Evolutionary conservation across 305 asterid species (phyloP), one percentile per base, ranked within the genome.

Genomic region (Monarda citriodora): DNA sequence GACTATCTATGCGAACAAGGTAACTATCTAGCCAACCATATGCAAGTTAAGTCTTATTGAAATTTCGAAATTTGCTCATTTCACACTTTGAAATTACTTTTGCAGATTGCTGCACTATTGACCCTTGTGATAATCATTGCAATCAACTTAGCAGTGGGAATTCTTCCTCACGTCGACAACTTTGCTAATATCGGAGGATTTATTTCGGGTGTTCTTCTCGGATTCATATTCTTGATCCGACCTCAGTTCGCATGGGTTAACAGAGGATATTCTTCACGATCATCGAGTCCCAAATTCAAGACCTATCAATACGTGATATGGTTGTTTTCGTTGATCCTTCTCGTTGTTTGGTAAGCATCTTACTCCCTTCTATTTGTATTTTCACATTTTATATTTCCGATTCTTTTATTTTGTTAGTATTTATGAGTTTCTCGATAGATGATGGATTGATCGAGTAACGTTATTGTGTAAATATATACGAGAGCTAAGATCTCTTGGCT

Each of bases 1-100:
- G 90, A 72, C 83, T 47, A 82, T 82, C 22, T 82, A 82, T 29
- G 78, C 82, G 23, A 72, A 82, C 76, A 82, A 82, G 83, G 89
- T 82, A 69, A 58, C 45, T 29, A 37, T 63, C 18, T 51, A 14
- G 21, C 51, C 61, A 23, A 40, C 56, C 3, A 20, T 40, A 34
- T 34, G 38, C 38, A 37, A 49, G 34, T 29, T 31, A 36, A 10
- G 16, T 40, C 4, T 57, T 26, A 41, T 66, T 22, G 20, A 63
- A 60, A 52, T 46, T 23, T 32, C 32, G 38, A 38, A 52, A 36
- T 50, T 48, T 45, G 23, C 49, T 61, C 54, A 10, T 56, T 54
- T 61, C 54, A 10, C 59, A 36, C 32, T 18, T 45, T 46, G 26
- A 46, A 53, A 63, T 22, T 26, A 34, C 50, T 40, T 59, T 12